phyloP scores from a whole-genome alignment of 2,329 filamentous ascomycete species.

The Ploettnerulaceae sp. region DNA sequence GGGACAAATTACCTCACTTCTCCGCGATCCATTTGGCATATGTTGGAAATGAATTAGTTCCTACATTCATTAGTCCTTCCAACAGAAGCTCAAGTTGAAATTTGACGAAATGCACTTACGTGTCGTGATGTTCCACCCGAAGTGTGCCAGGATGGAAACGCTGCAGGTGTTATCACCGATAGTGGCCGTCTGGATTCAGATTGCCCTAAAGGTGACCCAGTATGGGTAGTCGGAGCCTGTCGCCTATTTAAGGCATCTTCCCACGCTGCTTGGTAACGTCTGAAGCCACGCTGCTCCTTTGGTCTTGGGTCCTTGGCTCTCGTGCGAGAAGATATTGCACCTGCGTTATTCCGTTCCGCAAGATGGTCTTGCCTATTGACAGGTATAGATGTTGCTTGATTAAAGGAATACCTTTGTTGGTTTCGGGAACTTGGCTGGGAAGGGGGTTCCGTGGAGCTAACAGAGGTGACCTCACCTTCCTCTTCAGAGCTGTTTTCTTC shows the following conservation, averaged over 20 bases:
- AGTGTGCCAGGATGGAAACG: not conserved
- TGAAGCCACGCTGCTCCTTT: slow-evolving; percentile 30
- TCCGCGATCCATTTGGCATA: slow-evolving; percentile 14
- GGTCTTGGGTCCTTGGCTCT: slow-evolving; percentile 19
- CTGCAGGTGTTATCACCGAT: not conserved
- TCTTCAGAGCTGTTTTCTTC: slow-evolving; percentile 20
- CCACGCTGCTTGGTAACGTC: slow-evolving; percentile 35
- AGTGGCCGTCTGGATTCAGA: not conserved
- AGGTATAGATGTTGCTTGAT: not conserved
- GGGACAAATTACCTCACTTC: slow-evolving; percentile 28
- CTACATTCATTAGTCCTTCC: slow-evolving; percentile 23
- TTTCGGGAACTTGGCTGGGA: slow-evolving; percentile 14
- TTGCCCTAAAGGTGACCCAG: not conserved
- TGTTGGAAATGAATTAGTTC: slow-evolving; percentile 19
- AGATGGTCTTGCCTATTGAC: not conserved
- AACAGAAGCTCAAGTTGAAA: not conserved
- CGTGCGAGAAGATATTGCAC: slow-evolving; percentile 22
- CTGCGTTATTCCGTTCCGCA: not conserved
- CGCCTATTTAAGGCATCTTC: slow-evolving; percentile 31
- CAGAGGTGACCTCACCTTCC: slow-evolving; percentile 26
- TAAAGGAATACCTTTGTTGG: slow-evolving; percentile 11
- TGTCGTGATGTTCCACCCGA: not conserved
- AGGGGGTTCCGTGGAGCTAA: slow-evolving; percentile 17
- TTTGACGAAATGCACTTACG: slow-evolving; percentile 8
- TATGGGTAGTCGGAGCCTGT: slow-evolving; percentile 8